Evolutionary conservation across 2,329 filamentous ascomycete genomes (phyloP).

Genomic region (Juglanconis juglandina): DNA sequence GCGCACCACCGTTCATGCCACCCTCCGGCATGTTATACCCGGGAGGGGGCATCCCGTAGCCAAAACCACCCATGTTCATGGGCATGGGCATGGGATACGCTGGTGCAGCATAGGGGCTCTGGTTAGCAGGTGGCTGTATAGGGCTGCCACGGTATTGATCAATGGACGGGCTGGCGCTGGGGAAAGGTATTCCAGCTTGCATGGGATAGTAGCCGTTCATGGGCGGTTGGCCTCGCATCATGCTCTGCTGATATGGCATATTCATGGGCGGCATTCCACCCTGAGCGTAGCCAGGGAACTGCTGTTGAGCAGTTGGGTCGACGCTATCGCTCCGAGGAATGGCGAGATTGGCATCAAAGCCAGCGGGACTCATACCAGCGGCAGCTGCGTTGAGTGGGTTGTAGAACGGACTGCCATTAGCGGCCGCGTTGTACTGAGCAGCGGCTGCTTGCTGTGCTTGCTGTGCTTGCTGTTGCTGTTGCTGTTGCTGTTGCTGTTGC

Average conservation of each 20-base stretch:
- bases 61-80: constrained; percentile 39
- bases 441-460: constrained; percentile 24
- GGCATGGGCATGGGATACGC: constrained; percentile 45
- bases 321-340: constrained; percentile 51
- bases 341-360: constrained; percentile 51
- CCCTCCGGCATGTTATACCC: constrained; percentile 16
- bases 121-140: constrained; percentile 43
- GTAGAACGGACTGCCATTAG: constrained; percentile 48
- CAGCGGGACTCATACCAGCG: constrained; percentile 27
- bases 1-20: constrained; percentile 13
- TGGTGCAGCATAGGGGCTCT: constrained; percentile 46
- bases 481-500: constrained; percentile 31
- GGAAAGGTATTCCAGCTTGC: constrained; percentile 54
- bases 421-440: constrained; percentile 34
- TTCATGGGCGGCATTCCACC: constrained; percentile 47
- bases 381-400: constrained; percentile 44
- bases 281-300: constrained; percentile 49
- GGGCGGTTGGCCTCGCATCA: constrained; percentile 52
- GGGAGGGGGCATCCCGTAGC: constrained; percentile 31
- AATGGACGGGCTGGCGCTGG: constrained; percentile 42
- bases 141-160: constrained; percentile 57
- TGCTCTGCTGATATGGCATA: constrained; percentile 57
- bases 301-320: constrained; percentile 44
- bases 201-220: constrained; percentile 59
- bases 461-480: constrained; percentile 24